phyloP scores from a whole-genome alignment of 306 rosid species.

The Vicia villosa region DNA sequence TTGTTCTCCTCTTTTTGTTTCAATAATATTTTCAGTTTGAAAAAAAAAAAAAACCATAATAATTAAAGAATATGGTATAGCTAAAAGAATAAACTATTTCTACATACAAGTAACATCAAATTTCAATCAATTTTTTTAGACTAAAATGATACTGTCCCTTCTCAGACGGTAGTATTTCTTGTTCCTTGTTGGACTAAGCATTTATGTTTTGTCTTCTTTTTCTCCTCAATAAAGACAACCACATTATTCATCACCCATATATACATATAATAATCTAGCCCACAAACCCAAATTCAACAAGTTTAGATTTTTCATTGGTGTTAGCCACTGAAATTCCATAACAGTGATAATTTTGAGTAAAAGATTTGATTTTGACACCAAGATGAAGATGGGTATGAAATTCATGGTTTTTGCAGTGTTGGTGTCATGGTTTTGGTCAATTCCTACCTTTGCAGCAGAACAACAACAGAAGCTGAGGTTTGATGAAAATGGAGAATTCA shows the following conservation, averaged over 20 bases:
- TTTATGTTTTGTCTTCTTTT: slow-evolving; percentile 1
- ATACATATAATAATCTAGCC: background rate
- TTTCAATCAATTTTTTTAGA: no score
- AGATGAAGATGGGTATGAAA: slow-evolving; percentile 31
- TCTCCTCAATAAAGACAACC: background rate
- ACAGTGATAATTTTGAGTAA: background rate
- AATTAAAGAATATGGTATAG: no score
- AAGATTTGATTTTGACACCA: slow-evolving; percentile 26
- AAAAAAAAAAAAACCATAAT: no score
- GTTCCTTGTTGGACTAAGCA: background rate
- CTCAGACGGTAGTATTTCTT: background rate
- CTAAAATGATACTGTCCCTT: no score
- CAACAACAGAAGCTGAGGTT: slow-evolving; percentile 55
- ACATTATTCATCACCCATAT: background rate
- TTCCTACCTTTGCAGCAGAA: slow-evolving; percentile 39
- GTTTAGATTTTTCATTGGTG: slow-evolving; percentile 25
- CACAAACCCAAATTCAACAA: slow-evolving; percentile 15
- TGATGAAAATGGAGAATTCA: slow-evolving; percentile 66
- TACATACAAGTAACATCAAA: no score
- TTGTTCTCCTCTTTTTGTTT: no score
- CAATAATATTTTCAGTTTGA: no score
- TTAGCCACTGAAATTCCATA: slow-evolving; percentile 1
- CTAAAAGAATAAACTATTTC: no score
- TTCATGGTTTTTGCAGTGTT: slow-evolving; percentile 20
- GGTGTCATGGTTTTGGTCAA: slow-evolving; percentile 16